Conservation (phyloP, 108 stramenopile genomes). For the Pelagomonas calceolata region DNA sequence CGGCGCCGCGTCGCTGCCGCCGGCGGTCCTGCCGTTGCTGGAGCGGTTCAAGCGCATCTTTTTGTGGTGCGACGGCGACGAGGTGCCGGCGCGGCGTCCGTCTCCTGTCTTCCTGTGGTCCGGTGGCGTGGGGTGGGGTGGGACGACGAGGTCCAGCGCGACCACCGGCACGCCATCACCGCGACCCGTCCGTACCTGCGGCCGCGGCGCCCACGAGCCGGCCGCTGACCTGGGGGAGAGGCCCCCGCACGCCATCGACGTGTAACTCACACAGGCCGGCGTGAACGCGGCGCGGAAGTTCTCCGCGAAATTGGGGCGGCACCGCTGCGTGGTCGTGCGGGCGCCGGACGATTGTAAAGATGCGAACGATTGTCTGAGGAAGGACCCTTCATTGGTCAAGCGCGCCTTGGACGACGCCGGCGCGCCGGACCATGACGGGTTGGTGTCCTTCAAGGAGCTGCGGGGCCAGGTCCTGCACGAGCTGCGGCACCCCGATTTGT, state of each 20-base stretch:
- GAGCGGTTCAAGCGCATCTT: constrained; percentile 80
- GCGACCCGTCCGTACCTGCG: too few relatives aligned
- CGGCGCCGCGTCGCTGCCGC: constrained; percentile 76
- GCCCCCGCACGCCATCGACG: too few relatives aligned
- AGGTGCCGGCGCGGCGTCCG: too few relatives aligned
- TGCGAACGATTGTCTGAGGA: constrained; percentile 93
- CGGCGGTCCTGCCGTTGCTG: constrained; percentile 70
- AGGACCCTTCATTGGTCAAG: constrained; percentile 52
- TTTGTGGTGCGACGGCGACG: too few relatives aligned
- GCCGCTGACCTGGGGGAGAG: too few relatives aligned
- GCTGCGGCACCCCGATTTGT: constrained; percentile 62
- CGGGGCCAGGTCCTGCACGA: constrained; percentile 52
- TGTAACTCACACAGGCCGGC: too few relatives aligned
- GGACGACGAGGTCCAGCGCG: too few relatives aligned
- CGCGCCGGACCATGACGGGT: constrained; percentile 54
- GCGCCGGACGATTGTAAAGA: constrained; percentile 51
- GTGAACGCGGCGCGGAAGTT: constrained; percentile 72
- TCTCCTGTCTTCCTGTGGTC: too few relatives aligned
- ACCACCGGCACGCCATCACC: too few relatives aligned
- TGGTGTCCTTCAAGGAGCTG: constrained; percentile 64
- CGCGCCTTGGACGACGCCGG: constrained; percentile 47
- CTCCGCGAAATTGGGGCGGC: constrained; percentile 70
- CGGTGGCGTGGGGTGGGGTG: too few relatives aligned
- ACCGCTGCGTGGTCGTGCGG: constrained; percentile 56
- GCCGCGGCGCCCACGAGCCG: too few relatives aligned